Conservation (phyloP, 1,284 basidiomycete species). For the Malassezia psittaci region DNA sequence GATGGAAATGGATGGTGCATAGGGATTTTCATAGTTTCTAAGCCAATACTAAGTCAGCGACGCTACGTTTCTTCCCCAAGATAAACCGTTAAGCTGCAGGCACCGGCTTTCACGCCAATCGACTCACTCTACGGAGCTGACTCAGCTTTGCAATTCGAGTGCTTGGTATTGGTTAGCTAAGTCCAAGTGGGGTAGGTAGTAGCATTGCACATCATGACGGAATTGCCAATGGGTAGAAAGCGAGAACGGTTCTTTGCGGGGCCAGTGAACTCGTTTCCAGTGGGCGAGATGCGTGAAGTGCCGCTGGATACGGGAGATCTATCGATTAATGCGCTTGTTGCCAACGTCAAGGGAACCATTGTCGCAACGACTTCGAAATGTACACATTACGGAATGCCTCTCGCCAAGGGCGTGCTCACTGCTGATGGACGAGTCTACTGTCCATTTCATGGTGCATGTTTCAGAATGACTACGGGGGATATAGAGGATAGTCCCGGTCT, state of each 20-base stretch:
- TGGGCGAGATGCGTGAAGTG: conserved; percentile 57
- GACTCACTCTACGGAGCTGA: too few relatives aligned
- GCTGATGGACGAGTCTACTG: conserved; percentile 66
- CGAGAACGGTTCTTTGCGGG: conserved; percentile 7
- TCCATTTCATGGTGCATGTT: conserved; percentile 89
- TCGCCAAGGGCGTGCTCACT: conserved; percentile 72
- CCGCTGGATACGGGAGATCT: conserved; percentile 62
- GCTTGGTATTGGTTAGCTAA: too few relatives aligned
- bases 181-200: too few relatives aligned
- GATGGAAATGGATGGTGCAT: conserved; percentile 14
- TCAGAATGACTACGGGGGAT: conserved; percentile 58
- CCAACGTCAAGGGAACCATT: conserved; percentile 59
- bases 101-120: too few relatives aligned
- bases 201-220: too few relatives aligned
- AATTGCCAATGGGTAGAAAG: not conserved
- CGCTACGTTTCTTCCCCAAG: too few relatives aligned
- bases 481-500: conserved; percentile 81
- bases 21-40: not conserved
- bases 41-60: not conserved
- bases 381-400: conserved; percentile 72
- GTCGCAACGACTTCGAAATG: conserved; percentile 73
- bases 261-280: conserved; percentile 20
- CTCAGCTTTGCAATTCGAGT: too few relatives aligned
- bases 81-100: too few relatives aligned
- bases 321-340: conserved; percentile 54